Percentiles rank a stretch among this genome's conserved stretches.
Evolutionary conservation across 2,329 filamentous ascomycete species (phyloP).

Genomic region (Diaporthe capsici): DNA sequence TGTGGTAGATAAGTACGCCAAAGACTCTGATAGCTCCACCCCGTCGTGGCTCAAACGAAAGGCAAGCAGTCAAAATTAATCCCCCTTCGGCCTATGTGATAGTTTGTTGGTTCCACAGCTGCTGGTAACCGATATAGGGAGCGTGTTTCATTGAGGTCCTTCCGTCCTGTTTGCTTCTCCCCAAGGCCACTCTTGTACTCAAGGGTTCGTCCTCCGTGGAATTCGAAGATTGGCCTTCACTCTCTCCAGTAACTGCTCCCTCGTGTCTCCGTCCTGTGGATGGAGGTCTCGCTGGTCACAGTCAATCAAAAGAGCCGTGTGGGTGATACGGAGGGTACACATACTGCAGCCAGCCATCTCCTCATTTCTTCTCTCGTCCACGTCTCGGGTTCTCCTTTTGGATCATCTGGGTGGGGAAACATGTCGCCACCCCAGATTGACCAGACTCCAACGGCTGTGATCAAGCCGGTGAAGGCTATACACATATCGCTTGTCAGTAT

Average conservation of each 20-base stretch:
- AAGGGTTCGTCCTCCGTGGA: constrained; percentile 44
- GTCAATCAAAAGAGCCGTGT: constrained; percentile 22
- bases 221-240: constrained; percentile 63
- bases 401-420: constrained; percentile 82
- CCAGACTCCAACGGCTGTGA: constrained; percentile 86
- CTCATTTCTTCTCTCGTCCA: constrained; percentile 88
- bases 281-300: constrained; percentile 60
- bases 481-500: background rate
- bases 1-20: background rate
- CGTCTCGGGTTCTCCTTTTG: constrained; percentile 76
- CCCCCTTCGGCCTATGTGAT: background rate
- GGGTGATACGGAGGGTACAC: constrained; percentile 50
- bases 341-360: constrained; percentile 85
- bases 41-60: no score
- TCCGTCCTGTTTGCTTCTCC: background rate
- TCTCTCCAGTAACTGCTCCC: constrained; percentile 62
- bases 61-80: background rate
- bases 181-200: background rate
- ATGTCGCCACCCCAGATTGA: constrained; percentile 88
- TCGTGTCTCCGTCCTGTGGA: constrained; percentile 58
- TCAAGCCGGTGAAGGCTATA: constrained; percentile 82
- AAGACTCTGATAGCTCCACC: background rate
- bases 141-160: background rate
- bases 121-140: background rate
- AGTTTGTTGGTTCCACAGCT: background rate